phyloP scores from a whole-genome alignment of 2,329 filamentous ascomycete species.

The Fusarium gaditjirri region DNA sequence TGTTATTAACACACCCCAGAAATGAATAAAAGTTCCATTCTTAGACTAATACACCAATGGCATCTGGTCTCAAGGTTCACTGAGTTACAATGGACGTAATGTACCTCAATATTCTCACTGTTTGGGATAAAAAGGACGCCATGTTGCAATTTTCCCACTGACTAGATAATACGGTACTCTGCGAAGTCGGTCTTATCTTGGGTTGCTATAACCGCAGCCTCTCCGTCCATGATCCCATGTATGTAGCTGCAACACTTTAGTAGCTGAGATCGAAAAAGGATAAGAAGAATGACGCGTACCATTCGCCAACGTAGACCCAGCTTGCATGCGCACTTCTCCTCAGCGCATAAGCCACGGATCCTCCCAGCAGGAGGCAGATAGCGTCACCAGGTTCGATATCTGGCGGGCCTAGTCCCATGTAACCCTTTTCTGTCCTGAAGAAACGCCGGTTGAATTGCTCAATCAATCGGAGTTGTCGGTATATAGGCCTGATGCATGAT shows the following conservation, averaged over 20 bases:
- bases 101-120: no score
- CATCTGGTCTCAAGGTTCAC: no score
- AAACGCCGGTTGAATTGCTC: slow-evolving; percentile 11
- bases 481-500: background rate
- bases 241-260: background rate
- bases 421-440: background rate
- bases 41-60: no score
- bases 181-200: background rate
- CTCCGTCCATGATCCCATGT: background rate
- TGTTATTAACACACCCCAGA: no score
- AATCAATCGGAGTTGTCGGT: background rate
- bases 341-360: background rate
- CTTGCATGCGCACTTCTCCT: background rate
- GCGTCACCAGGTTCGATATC: background rate
- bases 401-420: background rate
- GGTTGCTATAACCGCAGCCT: background rate
- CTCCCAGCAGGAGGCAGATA: slow-evolving; percentile 1
- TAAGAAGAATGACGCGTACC: background rate
- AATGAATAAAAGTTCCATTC: no score
- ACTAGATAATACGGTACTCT: background rate
- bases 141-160: background rate
- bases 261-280: fast-evolving
- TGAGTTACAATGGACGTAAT: no score
- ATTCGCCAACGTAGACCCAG: slow-evolving; percentile 13
- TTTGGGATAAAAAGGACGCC: no score